A percentile compares a stretch with the other conserved stretches of the same genome.
Evolutionary conservation across 257 asterid genomes (phyloP).

Genomic region (Jaltomata sinuosa): DNA sequence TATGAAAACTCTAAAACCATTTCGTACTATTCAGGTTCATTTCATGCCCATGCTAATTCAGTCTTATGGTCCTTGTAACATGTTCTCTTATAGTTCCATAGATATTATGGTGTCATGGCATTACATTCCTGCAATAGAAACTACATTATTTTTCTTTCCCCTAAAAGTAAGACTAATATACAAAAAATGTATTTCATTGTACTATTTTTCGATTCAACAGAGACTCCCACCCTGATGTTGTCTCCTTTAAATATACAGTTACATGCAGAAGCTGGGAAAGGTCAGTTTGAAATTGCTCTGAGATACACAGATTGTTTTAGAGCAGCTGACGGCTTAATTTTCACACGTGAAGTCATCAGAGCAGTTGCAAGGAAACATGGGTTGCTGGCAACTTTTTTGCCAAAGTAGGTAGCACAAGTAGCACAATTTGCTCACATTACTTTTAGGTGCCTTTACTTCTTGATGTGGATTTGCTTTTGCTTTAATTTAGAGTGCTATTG

Average conservation of each 20-base stretch:
- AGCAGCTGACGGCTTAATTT: conserved; percentile 76
- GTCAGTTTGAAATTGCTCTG: conserved; percentile 77
- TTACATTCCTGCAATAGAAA: background rate
- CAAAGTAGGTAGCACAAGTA: conserved; percentile 60
- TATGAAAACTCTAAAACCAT: background rate
- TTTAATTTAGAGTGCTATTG: background rate
- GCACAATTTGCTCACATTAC: background rate
- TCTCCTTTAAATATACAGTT: conserved; percentile 28
- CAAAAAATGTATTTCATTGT: background rate
- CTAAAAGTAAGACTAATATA: background rate
- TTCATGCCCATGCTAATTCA: background rate
- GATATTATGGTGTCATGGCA: background rate
- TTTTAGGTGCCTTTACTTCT: background rate
- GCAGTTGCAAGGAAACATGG: conserved; percentile 90
- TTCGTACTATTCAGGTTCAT: background rate
- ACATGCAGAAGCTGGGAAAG: conserved; percentile 86
- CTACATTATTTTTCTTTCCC: background rate
- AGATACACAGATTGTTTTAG: conserved; percentile 50
- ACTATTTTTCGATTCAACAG: background rate
- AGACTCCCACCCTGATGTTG: background rate
- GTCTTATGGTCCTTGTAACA: background rate
- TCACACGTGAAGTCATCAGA: conserved; percentile 64
- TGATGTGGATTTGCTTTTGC: background rate
- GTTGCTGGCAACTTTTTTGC: conserved; percentile 79
- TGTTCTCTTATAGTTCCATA: background rate